Conservation (phyloP, 768 basidiomycete genomes). For the Phylloporus arenicola region DNA sequence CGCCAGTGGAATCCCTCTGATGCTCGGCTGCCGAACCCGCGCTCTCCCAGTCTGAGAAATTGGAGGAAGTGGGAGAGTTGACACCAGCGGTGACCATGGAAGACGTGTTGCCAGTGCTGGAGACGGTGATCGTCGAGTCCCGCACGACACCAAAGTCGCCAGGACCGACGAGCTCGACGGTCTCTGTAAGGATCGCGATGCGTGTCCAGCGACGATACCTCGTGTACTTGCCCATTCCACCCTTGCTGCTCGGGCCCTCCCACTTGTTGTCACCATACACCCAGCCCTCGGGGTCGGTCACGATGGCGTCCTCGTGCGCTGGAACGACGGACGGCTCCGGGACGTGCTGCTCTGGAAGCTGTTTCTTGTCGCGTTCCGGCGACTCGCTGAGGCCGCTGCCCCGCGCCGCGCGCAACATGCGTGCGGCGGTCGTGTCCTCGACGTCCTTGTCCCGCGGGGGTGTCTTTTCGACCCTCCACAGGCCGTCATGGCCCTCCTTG, state of each 20-base stretch:
- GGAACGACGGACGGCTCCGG: constrained; percentile 28
- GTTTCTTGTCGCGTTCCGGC: constrained; percentile 20
- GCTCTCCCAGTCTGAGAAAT: constrained; percentile 28
- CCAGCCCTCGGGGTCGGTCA: constrained; percentile 88
- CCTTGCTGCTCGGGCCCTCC: constrained; percentile 70
- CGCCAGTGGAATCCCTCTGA: constrained; percentile 11
- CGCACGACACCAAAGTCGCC: constrained; percentile 29
- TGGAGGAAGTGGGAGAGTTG: constrained; percentile 27
- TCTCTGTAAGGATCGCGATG: constrained; percentile 72
- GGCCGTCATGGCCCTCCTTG: constrained; percentile 44
- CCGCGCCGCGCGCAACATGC: constrained; percentile 53
- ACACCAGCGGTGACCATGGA: constrained; percentile 24
- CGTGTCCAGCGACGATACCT: constrained; percentile 84
- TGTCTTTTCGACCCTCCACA: constrained; percentile 54
- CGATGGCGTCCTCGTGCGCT: constrained; percentile 43
- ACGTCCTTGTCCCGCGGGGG: constrained; percentile 43
- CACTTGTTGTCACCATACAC: constrained; percentile 94
- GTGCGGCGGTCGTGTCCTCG: constrained; percentile 41
- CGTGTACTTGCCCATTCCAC: constrained; percentile 91
- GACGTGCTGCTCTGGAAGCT: constrained; percentile 19
- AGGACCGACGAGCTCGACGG: constrained; percentile 49
- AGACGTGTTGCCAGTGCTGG: constrained; percentile 12
- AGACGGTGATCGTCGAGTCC: constrained; percentile 19
- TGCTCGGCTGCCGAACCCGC: constrained; percentile 21
- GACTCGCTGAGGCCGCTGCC: constrained; percentile 21